Evolutionary conservation across 352 stramenopile species (phyloP).

Genomic region (Aphanomyces stellatus): DNA sequence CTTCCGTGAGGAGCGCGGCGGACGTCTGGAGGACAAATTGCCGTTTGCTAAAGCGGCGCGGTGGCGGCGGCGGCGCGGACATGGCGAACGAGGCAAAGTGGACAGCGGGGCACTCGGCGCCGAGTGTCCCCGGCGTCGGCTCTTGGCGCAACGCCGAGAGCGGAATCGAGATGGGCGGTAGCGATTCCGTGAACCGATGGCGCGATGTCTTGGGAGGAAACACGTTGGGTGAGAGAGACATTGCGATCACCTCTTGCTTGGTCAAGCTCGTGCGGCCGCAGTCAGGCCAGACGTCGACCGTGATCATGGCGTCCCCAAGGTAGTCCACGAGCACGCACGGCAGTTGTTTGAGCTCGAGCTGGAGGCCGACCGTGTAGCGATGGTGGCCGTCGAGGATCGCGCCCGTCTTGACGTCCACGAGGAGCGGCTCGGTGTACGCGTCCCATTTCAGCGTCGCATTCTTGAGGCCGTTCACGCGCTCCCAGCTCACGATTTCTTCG

Average conservation of each 20-base stretch:
- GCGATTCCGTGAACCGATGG: slow-evolving; percentile 68
- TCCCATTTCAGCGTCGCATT: slow-evolving; percentile 17
- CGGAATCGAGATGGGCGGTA: slow-evolving; percentile 75
- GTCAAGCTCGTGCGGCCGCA: slow-evolving; percentile 1
- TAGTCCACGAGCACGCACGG: slow-evolving; percentile 19
- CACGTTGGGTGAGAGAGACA: slow-evolving; percentile 18
- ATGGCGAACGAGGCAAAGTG: neutral
- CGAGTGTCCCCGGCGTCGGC: slow-evolving; percentile 24
- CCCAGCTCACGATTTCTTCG: slow-evolving; percentile 20
- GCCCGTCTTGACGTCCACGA: slow-evolving; percentile 19
- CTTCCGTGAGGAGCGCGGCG: slow-evolving; percentile 64
- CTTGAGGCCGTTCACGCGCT: slow-evolving; percentile 9
- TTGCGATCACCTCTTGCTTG: slow-evolving; percentile 18
- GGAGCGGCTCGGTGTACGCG: slow-evolving; percentile 18
- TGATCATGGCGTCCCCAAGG: slow-evolving; percentile 16
- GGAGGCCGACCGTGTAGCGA: slow-evolving; percentile 20
- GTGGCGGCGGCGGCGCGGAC: neutral
- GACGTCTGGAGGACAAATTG: slow-evolving; percentile 50
- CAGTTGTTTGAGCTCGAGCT: slow-evolving; percentile 18
- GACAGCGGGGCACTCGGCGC: slow-evolving; percentile 15
- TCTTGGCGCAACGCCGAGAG: slow-evolving; percentile 57
- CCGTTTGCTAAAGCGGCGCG: neutral
- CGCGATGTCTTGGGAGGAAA: slow-evolving; percentile 27
- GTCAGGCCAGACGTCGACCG: slow-evolving; percentile 19
- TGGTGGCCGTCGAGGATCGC: slow-evolving; percentile 22